These are phyloP conservation scores for Acacia melanoxylon DNA, from an alignment of 306 rosid species.

Conservation along the genomic window DNA sequence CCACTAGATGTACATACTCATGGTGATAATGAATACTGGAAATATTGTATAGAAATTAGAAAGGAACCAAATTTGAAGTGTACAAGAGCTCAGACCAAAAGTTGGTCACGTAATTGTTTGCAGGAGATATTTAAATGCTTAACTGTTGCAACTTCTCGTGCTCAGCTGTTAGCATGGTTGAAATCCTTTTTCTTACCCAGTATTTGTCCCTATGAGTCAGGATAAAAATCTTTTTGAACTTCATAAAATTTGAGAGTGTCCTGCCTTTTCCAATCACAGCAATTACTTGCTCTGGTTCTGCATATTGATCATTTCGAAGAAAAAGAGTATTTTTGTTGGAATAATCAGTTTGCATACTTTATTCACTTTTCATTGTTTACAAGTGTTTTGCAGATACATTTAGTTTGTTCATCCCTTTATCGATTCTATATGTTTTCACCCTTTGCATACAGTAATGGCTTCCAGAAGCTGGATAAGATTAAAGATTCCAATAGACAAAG, in stretches of 20 bases:
- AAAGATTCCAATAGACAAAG: conserved; percentile 75
- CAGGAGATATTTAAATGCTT: conserved; percentile 1
- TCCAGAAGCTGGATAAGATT: conserved; percentile 75
- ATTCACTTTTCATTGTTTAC: not conserved
- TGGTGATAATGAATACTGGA: conserved; percentile 23
- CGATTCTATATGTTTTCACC: not conserved
- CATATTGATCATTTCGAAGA: not conserved
- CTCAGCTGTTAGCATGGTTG: not conserved
- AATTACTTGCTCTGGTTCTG: conserved; percentile 1
- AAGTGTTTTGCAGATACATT: not conserved
- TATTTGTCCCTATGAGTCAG: not conserved
- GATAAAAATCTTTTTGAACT: not conserved
- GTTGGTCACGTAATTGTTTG: not conserved
- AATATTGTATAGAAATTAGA: not conserved
- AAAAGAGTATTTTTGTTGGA: not conserved
- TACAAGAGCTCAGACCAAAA: not conserved
- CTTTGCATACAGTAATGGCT: conserved; percentile 59
- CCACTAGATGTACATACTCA: conserved; percentile 1
- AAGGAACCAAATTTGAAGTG: not conserved
- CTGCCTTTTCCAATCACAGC: not conserved
- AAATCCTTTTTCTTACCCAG: not conserved
- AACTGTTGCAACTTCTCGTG: not conserved
- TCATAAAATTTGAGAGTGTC: not conserved
- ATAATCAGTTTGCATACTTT: not conserved
- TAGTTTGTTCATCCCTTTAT: not conserved